Conservation (phyloP, 1,284 basidiomycete genomes). For the Calocybe gambosa region DNA sequence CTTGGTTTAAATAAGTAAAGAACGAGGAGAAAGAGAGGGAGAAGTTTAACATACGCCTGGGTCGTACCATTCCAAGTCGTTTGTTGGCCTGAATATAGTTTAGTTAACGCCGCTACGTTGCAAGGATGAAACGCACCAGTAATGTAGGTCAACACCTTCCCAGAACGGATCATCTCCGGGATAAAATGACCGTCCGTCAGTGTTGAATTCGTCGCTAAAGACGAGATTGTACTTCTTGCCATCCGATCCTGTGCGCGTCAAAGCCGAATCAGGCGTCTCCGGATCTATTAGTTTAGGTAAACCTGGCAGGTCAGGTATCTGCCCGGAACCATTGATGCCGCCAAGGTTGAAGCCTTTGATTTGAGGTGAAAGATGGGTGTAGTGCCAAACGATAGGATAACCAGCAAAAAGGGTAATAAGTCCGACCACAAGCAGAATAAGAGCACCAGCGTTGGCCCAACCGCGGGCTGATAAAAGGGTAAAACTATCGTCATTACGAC, state of each 20-base stretch:
- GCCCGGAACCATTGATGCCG: conserved; percentile 67
- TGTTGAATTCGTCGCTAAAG: conserved; percentile 91
- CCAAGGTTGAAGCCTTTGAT: conserved; percentile 68
- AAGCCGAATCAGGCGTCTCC: conserved; percentile 57
- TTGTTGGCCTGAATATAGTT: conserved; percentile 61
- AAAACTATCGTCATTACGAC: conserved; percentile 50
- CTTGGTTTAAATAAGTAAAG: conserved; percentile 23
- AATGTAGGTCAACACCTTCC: conserved; percentile 69
- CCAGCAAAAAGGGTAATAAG: conserved; percentile 69
- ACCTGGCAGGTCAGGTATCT: conserved; percentile 57
- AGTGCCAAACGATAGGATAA: conserved; percentile 71
- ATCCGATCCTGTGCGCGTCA: conserved; percentile 55
- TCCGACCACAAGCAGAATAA: conserved; percentile 53
- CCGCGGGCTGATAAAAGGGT: conserved; percentile 65
- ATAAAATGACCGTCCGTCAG: conserved; percentile 70
- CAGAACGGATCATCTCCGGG: conserved; percentile 77
- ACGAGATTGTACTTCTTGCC: conserved; percentile 77
- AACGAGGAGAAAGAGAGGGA: conserved; percentile 2
- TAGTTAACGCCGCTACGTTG: conserved; percentile 2
- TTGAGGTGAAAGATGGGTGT: conserved; percentile 24
- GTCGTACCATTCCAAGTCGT: conserved; percentile 82
- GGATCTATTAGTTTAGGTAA: conserved; percentile 60
- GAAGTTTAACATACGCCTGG: conserved; percentile 52
- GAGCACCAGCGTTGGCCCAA: conserved; percentile 62
- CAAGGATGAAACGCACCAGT: conserved; percentile 43